phyloP scores from a whole-genome alignment of 1,139 yeast genomes.

The Geotrichum citri-aurantii region DNA sequence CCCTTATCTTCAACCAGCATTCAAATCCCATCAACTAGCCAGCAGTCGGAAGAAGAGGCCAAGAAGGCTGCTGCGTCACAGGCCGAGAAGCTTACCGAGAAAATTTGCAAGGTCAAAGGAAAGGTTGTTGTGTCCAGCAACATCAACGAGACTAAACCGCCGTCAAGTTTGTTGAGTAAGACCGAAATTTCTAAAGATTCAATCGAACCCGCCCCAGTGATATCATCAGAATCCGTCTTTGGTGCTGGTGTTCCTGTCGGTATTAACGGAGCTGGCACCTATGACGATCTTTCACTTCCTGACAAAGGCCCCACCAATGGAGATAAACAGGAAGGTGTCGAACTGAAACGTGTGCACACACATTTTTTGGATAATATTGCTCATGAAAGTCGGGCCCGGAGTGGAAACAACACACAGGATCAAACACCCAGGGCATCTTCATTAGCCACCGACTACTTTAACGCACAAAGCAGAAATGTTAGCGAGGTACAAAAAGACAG shows the following conservation, averaged over 20 bases:
- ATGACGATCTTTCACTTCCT: neutral
- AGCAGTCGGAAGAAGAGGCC: slow-evolving; percentile 15
- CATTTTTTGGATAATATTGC: neutral
- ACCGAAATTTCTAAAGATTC: neutral
- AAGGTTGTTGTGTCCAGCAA: slow-evolving; percentile 17
- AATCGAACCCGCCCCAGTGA: neutral
- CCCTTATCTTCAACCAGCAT: neutral
- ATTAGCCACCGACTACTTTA: neutral
- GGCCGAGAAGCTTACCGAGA: slow-evolving; percentile 18
- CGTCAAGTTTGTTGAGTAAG: slow-evolving; percentile 8
- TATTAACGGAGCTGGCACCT: neutral
- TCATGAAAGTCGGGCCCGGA: neutral
- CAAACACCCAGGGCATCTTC: neutral
- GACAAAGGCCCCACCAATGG: neutral
- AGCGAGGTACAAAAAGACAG: neutral
- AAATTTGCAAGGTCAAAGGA: slow-evolving; percentile 19
- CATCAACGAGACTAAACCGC: slow-evolving; percentile 7
- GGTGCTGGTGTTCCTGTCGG: neutral
- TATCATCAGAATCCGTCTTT: neutral
- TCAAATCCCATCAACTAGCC: neutral
- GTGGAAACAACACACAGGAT: neutral
- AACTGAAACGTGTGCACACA: neutral
- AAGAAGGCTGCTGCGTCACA: slow-evolving; percentile 16
- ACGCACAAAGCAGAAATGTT: neutral
- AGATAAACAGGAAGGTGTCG: neutral